Evolutionary conservation across 495 filamentous ascomycete genomes (phyloP), one percentile per base, ranked within the genome.

Genomic region (Penicilliopsis zonata): DNA sequence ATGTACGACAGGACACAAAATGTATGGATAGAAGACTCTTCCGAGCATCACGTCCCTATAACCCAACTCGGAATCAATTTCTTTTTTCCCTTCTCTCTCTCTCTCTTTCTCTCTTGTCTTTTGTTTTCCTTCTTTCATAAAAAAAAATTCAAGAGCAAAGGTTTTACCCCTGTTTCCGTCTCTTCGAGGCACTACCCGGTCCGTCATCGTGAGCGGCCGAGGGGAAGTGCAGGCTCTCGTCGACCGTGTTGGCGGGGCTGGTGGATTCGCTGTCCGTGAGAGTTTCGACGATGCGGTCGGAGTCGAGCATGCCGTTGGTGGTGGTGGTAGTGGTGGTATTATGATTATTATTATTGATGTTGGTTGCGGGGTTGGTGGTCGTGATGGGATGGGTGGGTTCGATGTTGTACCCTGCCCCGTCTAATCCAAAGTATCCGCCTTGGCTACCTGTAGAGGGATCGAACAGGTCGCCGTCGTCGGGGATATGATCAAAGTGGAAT

Each of bases 181-280:
- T n/a, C n/a, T n/a, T n/a, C n/a, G n/a, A n/a, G n/a, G n/a, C n/a
- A n/a, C n/a, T n/a, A n/a, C n/a, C n/a, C n/a, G n/a, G n/a, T n/a
- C n/a, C n/a, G n/a, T n/a, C n/a, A n/a, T n/a, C n/a, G n/a, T n/a
- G n/a, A n/a, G n/a, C n/a, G n/a, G n/a, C n/a, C n/a, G n/a, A n/a
- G n/a, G n/a, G n/a, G n/a, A n/a, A 43, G 23, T 40, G 40, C 4
- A 26, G 9, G 6, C 28, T 37, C 8, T 61, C 56, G 22, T 59
- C 62, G 3, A 50, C 36, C 1, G 53, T 53, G 34, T 50, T 40
- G 37, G 51, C 39, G 4, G 63, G 63, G 38, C 63, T 68, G 5
- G 63, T 59, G n/a, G 53, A 30, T 41, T 66, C 63, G 34, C 63
- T 68, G 32, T 64, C 63, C 3, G 61, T 63, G 35, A 65, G 43